phyloP scores from a whole-genome alignment of 169 alveolate genomes.

The Plasmodium vinckei region DNA sequence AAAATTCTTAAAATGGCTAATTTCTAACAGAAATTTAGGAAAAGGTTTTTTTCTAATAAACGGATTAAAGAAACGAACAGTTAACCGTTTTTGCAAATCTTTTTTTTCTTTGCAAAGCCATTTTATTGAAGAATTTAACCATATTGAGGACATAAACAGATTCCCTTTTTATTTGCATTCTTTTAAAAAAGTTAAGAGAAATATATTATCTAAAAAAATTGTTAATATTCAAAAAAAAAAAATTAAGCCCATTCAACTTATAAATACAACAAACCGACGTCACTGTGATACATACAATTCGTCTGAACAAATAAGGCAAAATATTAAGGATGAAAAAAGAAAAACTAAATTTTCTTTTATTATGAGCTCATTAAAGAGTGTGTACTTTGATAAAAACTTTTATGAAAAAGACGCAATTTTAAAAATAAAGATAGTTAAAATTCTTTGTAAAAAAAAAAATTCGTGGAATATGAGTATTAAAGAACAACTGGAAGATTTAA shows the following conservation, averaged over 20 bases:
- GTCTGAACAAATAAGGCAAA: too few relatives aligned
- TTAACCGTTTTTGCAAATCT: slow-evolving; percentile 28
- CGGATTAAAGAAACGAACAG: slow-evolving; percentile 33
- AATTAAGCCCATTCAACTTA: too few relatives aligned
- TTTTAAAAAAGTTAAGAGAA: slow-evolving; percentile 16
- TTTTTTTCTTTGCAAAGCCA: slow-evolving; percentile 34
- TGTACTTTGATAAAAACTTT: slow-evolving; percentile 57
- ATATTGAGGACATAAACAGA: background rate
- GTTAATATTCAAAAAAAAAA: slow-evolving; percentile 15
- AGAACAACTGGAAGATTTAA: slow-evolving; percentile 72
- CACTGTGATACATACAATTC: background rate
- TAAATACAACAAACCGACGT: background rate
- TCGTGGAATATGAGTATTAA: slow-evolving; percentile 70
- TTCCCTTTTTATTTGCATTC: background rate
- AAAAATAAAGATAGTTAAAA: slow-evolving; percentile 68
- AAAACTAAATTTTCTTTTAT: slow-evolving; percentile 10
- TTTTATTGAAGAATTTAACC: slow-evolving; percentile 19
- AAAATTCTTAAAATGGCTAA: slow-evolving; percentile 23
- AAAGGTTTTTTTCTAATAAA: slow-evolving; percentile 67
- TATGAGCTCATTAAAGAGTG: slow-evolving; percentile 13
- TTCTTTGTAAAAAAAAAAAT: slow-evolving; percentile 75
- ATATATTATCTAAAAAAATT: slow-evolving; percentile 24
- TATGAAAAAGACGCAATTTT: slow-evolving; percentile 64
- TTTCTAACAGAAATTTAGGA: slow-evolving; percentile 52
- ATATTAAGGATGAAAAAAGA: slow-evolving; percentile 2